Evolutionary conservation across 345 rosid genomes (phyloP), one percentile per base, ranked within the genome.

Genomic region (Citrus cavaleriei): DNA sequence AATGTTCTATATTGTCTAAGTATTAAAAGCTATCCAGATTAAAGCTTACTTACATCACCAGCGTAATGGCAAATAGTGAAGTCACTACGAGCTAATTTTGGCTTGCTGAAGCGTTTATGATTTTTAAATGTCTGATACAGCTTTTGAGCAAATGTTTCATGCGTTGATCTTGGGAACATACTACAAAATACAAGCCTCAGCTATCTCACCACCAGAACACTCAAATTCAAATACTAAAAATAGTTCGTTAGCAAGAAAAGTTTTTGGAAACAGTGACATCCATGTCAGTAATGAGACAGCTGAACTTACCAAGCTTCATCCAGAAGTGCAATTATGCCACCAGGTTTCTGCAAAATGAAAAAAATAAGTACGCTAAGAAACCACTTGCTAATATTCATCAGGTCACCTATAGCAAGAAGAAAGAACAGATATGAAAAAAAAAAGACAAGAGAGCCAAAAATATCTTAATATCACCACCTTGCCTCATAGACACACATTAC

Each of bases 131-230:
- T 96, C 89, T 94, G 97, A 83, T 96, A 94, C 60, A 96, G 89
- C 90, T 96, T 96, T 85, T 96, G 98, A 60, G 99, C 98, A 84
- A 96, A 96, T 70, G 99, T 94, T 81, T 96, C 99, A 77, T 94
- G 95, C 19, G 99, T 96, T 77, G 99, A 96, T 88, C 98, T 93
- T 21, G 98, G 99, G 79, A 96, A 96, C 99, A 96, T 96, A 72
- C 99, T 96, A 82, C 84, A 90, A 46, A 81, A 82, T 7, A 60
- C 75, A 85, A 75, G 73, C n/a, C 25, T 77, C 38, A 74, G 76
- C 59, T 77, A 81, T 81, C 54, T 75, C 72, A 84, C 61, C 38
- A 68, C 63, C 58, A 75, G 25, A 68, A 78, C 10, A 63, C 30
- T 81, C 65, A 25, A 69, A 35, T 60, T 28, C 71, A 69, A 37